Conservation (phyloP, 495 filamentous ascomycete genomes). For the Aspergillus kassunensis region DNA sequence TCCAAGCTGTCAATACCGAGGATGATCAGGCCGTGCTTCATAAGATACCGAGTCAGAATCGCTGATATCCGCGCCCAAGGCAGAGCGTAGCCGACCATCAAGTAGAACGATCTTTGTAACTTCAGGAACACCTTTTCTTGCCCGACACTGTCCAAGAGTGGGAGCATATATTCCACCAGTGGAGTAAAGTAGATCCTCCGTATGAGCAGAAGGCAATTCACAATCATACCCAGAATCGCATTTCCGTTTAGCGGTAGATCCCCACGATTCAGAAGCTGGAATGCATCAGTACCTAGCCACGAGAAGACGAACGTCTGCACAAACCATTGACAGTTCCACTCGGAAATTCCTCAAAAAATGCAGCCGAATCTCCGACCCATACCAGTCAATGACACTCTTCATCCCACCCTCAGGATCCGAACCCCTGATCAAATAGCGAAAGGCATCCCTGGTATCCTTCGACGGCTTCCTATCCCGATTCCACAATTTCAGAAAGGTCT, state of each 20-base stretch:
- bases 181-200: conserved; percentile 46
- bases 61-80: conserved; percentile 47
- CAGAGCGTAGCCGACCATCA: conserved; percentile 62
- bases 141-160: conserved; percentile 23
- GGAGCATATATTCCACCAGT: conserved; percentile 37
- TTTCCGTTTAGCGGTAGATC: too few species aligned
- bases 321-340: conserved; percentile 35
- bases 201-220: conserved; percentile 40
- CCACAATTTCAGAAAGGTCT: conserved; percentile 26
- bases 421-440: conserved; percentile 38
- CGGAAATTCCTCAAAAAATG: conserved; percentile 48
- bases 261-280: neutral
- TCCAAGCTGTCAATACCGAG: conserved; percentile 49
- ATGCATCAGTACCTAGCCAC: neutral
- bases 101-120: conserved; percentile 59
- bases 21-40: conserved; percentile 49
- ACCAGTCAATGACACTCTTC: conserved; percentile 45
- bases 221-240: conserved; percentile 39
- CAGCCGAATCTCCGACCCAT: conserved; percentile 47
- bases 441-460: conserved; percentile 30
- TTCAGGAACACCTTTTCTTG: conserved; percentile 40
- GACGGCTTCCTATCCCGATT: conserved; percentile 31
- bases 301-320: neutral
- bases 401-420: conserved; percentile 1
- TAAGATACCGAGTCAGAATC: conserved; percentile 51